phyloP scores from a whole-genome alignment of 805 yeast genomes.

The Diddensiella caesifluorescens region DNA sequence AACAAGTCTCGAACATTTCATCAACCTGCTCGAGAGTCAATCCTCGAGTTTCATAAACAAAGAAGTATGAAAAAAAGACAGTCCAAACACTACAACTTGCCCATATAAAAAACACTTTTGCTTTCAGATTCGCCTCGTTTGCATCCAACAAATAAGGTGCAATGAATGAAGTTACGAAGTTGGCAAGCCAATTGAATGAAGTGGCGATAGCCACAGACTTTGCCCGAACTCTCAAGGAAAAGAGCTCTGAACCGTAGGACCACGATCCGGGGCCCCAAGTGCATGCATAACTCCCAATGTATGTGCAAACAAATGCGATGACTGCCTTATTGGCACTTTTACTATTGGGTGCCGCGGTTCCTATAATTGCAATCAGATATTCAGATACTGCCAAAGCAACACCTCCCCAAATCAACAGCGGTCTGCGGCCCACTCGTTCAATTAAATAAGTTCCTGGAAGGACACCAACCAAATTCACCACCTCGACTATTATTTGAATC shows the following conservation, averaged over 20 bases:
- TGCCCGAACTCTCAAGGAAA: conserved; percentile 59
- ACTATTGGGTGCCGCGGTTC: too few relatives aligned
- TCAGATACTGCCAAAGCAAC: conserved; percentile 39
- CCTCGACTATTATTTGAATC: conserved; percentile 50
- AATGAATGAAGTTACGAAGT: too few relatives aligned
- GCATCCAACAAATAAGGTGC: too few relatives aligned
- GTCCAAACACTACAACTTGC: conserved; percentile 55
- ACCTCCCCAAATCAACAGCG: conserved; percentile 49
- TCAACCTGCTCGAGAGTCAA: conserved; percentile 79
- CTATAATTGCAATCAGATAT: too few relatives aligned
- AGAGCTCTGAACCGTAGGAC: conserved; percentile 64
- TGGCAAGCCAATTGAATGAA: conserved; percentile 60
- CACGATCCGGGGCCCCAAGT: conserved; percentile 51
- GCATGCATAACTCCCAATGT: too few relatives aligned
- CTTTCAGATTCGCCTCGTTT: conserved; percentile 60
- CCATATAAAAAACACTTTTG: too few relatives aligned
- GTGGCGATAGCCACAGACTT: conserved; percentile 55
- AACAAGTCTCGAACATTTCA: conserved; percentile 47
- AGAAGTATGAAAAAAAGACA: conserved; percentile 64
- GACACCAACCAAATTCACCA: conserved; percentile 50
- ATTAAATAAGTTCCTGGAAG: conserved; percentile 42
- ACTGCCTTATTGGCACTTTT: too few relatives aligned
- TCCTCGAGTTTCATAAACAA: conserved; percentile 75
- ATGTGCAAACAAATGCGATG: too few relatives aligned
- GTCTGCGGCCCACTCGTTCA: conserved; percentile 57